phyloP scores from a whole-genome alignment of 139 green algal species.

The Marvania coccoides region DNA sequence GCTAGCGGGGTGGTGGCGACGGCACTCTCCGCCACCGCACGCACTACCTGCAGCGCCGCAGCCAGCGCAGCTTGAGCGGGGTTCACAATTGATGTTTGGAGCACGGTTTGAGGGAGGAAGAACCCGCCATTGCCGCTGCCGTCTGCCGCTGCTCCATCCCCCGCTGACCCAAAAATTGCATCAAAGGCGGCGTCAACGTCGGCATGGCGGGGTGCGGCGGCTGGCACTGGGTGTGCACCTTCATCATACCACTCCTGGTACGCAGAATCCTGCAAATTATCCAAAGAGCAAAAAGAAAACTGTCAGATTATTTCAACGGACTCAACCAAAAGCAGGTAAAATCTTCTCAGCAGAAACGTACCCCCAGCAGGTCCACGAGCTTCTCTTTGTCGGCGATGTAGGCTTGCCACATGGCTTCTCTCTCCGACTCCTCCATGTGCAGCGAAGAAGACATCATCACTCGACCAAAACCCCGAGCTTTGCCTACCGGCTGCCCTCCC shows the following conservation, averaged over 20 bases:
- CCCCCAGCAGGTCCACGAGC: conserved; percentile 28
- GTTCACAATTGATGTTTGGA: not conserved
- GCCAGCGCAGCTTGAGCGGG: conserved; percentile 10
- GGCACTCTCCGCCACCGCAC: not conserved
- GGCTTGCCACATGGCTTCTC: conserved; percentile 21
- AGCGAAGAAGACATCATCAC: not conserved
- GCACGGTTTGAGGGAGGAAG: conserved; percentile 3
- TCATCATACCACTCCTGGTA: conserved; percentile 35
- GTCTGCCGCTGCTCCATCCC: conserved; percentile 6
- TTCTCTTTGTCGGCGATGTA: conserved; percentile 36
- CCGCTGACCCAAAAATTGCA: conserved; percentile 8
- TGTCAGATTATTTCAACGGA: not conserved
- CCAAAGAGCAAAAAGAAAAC: not conserved
- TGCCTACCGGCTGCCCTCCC: not conserved
- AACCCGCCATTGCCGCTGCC: not conserved
- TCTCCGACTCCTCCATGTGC: conserved; percentile 8
- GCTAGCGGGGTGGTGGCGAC: too few relatives aligned
- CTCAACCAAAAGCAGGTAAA: not conserved
- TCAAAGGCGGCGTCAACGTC: conserved; percentile 20
- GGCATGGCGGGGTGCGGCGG: not conserved
- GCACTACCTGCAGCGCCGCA: conserved; percentile 3
- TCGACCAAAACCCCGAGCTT: not conserved
- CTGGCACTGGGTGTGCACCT: conserved; percentile 4
- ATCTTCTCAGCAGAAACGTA: not conserved
- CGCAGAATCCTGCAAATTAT: conserved; percentile 6